phyloP scores from a whole-genome alignment of 257 asterid species.

The Plantago ovata region DNA sequence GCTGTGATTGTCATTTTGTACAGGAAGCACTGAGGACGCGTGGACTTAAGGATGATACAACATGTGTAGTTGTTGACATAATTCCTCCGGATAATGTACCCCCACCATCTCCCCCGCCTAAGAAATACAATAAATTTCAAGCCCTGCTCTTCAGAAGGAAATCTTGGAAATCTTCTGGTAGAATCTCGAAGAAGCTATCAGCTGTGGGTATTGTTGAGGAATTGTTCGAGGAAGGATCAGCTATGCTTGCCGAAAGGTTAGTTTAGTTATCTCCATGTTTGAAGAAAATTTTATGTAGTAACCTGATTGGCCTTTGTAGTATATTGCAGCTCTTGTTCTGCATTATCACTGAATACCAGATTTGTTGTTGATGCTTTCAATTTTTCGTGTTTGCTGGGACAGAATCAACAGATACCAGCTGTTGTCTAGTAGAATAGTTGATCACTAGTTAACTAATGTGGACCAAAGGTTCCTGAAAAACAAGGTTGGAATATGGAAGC shows the following conservation, averaged over 20 bases:
- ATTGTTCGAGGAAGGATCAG: slow-evolving; percentile 82
- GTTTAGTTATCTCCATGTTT: slow-evolving; percentile 16
- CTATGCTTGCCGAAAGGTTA: slow-evolving; percentile 66
- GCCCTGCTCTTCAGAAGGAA: slow-evolving; percentile 36
- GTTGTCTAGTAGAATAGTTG: no score
- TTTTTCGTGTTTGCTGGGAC: neutral
- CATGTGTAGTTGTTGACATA: slow-evolving; percentile 52
- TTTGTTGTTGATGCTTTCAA: neutral
- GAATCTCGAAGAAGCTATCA: slow-evolving; percentile 40
- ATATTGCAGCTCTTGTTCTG: no score
- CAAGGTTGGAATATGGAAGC: no score
- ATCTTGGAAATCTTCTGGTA: slow-evolving; percentile 29
- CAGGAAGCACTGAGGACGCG: slow-evolving; percentile 51
- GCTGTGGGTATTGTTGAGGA: slow-evolving; percentile 73
- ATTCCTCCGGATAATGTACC: slow-evolving; percentile 43
- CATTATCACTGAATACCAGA: no score
- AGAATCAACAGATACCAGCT: no score
- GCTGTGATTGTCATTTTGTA: neutral
- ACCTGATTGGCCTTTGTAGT: no score
- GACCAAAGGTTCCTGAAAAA: no score
- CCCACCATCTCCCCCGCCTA: slow-evolving; percentile 34
- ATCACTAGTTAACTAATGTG: no score
- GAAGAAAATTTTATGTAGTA: neutral
- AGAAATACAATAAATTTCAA: slow-evolving; percentile 39
- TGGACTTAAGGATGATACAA: slow-evolving; percentile 56